Evolutionary conservation across 352 stramenopile species (phyloP), one percentile per base, ranked within the genome.

Genomic region (Aphanomyces stellatus): DNA sequence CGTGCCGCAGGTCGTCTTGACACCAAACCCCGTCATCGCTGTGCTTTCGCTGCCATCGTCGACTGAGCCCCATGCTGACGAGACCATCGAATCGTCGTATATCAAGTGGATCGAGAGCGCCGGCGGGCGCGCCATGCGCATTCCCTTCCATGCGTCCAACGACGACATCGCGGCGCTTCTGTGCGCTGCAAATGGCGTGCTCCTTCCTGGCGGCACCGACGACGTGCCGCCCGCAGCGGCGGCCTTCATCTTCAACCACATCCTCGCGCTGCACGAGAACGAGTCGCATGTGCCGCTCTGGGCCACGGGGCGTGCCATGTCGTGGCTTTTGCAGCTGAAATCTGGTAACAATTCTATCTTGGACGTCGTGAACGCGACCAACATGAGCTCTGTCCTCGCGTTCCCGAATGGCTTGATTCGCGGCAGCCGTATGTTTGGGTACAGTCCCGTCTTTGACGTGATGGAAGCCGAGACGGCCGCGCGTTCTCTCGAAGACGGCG

Each of bases 341-440:
- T 76, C 74, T 0, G 71, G 69, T 7, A 73, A 88, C 59, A 41
- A 77, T 25, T 40, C 59, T 2, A 82, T 78, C 35, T 70, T 90
- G 11, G 73, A 77, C 25, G 66, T 73, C 6, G 76, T 92, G 24
- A 76, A 93, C 71, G 71, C 88, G 5, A 74, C 84, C 73, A 96
- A 97, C 71, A 80, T 96, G 33, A 88, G 77, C 70, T 75, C 93
- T 8, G 79, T 87, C n/a, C 73, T 97, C 31, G 79, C 88, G 48
- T 88, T 91, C 34, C 90, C 80, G 4, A 65, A 59, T 2, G 62
- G 62, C 4, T 81, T 79, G 19, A 73, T 61, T 3, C 72, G 62
- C 2, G 64, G 62, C 30, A 88, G 80, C 61, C 72, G 73, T 3
- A 51, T 96, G 19, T 95, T 91, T 49, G 62, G 65, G 27, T 68